phyloP scores from a whole-genome alignment of 345 rosid genomes.

The Citrus medica region DNA sequence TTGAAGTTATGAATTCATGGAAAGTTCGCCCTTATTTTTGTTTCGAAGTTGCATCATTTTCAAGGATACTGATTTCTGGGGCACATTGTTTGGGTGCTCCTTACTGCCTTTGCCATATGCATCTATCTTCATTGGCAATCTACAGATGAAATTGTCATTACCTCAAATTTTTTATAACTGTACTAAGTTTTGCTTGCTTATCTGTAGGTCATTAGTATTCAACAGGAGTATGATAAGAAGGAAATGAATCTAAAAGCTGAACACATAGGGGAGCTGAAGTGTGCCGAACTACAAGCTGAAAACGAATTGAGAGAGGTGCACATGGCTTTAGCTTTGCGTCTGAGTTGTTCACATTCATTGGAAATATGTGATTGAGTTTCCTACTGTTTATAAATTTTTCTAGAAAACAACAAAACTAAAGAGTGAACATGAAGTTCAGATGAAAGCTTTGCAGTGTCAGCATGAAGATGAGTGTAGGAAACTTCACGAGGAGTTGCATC shows the following conservation, averaged over 20 bases:
- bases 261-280: conserved; percentile 63
- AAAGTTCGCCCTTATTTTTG: not conserved
- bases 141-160: not conserved
- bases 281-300: conserved; percentile 64
- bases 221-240: conserved; percentile 53
- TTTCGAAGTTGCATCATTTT: not conserved
- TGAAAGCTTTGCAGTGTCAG: conserved; percentile 61
- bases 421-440: conserved; percentile 71
- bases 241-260: conserved; percentile 58
- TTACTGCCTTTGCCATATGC: not conserved
- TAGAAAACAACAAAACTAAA: conserved; percentile 58
- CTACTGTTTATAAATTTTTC: conserved; percentile 8
- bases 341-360: conserved; percentile 1
- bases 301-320: conserved; percentile 63
- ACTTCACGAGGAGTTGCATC: conserved; percentile 68
- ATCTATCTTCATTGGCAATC: not conserved
- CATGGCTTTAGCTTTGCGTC: not conserved
- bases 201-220: conserved; percentile 45
- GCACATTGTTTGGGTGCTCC: not conserved
- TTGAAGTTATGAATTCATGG: not conserved
- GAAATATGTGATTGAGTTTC: conserved; percentile 1
- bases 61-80: conserved; percentile 1
- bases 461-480: conserved; percentile 72
- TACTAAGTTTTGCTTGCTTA: conserved; percentile 6
- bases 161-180: not conserved